Percentiles rank a stretch among this genome's conserved stretches.
Conservation (phyloP, 495 filamentous ascomycete species). For the Annulohypoxylon bovei region DNA sequence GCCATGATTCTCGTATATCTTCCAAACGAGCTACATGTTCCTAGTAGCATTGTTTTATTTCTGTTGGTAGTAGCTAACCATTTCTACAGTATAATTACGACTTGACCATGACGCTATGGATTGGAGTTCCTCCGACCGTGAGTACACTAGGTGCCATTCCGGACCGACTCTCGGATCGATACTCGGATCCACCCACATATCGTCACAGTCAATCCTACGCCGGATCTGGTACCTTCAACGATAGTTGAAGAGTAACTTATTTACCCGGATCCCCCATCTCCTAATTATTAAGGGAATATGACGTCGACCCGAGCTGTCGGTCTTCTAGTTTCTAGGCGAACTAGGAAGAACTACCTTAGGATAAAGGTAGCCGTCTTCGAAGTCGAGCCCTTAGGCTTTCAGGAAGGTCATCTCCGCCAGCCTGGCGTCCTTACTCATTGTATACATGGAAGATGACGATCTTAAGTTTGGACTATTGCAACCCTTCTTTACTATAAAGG, state of each 20-base stretch:
- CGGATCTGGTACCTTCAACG: background rate
- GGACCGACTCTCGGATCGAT: background rate
- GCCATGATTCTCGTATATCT: slow-evolving; percentile 3
- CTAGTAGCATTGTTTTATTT: background rate
- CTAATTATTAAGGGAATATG: background rate
- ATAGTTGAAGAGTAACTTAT: background rate
- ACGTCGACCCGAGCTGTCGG: background rate
- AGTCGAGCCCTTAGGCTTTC: background rate
- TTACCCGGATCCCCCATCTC: background rate
- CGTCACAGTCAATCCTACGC: background rate
- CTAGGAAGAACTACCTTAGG: background rate
- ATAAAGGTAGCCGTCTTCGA: background rate
- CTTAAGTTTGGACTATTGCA: background rate
- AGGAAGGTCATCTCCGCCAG: background rate
- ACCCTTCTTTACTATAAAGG: background rate
- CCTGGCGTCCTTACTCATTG: background rate
- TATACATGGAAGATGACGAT: background rate
- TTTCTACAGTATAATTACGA: slow-evolving; percentile 24
- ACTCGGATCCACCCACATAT: background rate
- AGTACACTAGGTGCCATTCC: background rate
- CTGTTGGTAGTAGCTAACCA: slow-evolving; percentile 6
- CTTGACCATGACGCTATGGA: background rate
- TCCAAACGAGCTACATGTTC: background rate
- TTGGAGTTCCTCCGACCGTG: background rate
- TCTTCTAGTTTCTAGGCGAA: background rate